These are phyloP conservation scores for Auricularia cornea DNA, from an alignment of 768 basidiomycete genomes.

Conservation along the genomic window DNA sequence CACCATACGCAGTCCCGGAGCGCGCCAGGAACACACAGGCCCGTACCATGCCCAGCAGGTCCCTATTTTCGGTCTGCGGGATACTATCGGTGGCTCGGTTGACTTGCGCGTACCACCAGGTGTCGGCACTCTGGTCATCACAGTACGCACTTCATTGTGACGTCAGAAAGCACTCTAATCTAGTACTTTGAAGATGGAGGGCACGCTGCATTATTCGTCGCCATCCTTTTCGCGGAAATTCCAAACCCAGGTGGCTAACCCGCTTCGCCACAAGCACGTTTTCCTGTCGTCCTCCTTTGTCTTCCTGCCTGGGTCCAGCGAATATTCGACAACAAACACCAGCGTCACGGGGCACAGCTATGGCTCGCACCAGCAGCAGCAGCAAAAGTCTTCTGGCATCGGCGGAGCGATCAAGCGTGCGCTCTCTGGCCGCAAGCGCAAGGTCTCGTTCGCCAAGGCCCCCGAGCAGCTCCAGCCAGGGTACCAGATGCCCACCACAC, in stretches of 20 bases:
- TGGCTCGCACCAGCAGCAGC: background rate
- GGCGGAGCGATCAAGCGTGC: background rate
- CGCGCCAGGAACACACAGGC: background rate
- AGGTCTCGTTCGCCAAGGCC: background rate
- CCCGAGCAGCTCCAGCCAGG: background rate
- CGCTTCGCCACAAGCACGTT: background rate
- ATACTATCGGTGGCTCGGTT: background rate
- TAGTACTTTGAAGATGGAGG: background rate
- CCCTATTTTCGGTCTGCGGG: background rate
- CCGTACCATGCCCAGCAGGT: background rate
- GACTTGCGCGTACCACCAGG: background rate
- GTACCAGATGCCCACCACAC: background rate
- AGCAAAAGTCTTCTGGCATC: background rate
- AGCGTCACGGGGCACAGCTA: background rate
- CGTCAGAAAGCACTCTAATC: background rate
- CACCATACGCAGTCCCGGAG: background rate
- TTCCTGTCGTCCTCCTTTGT: background rate
- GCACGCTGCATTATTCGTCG: background rate
- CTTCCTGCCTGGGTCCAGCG: background rate
- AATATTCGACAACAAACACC: background rate
- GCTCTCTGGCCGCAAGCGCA: background rate
- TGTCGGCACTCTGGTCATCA: background rate
- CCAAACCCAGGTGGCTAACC: background rate
- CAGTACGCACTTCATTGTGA: background rate
- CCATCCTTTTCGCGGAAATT: background rate